Evolutionary conservation across 1,284 basidiomycete species (phyloP), one percentile per base, ranked within the genome.

Genomic region (Pterula multifida): DNA sequence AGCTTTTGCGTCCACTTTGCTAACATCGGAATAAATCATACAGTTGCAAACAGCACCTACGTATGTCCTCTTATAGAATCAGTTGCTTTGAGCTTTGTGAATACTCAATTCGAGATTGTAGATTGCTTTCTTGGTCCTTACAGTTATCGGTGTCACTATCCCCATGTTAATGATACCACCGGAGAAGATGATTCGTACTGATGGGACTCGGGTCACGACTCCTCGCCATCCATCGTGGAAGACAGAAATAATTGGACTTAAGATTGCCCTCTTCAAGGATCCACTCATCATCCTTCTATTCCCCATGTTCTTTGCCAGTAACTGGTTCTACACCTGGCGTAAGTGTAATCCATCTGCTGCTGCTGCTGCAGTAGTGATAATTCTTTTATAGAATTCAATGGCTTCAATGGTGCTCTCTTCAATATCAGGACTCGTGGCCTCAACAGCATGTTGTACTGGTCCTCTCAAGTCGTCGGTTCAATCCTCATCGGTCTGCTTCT

Each of bases 251-350:
- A 62, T 65, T 45, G 70, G 69, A 2, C 63, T 78, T 3, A 75
- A 65, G 68, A 60, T 69, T 28, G 71, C 78, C 1, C 61, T 82
- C 46, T 66, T 58, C 55, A 76, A 70, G 11, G 79, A 82, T 56
- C 79, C 79, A 0, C 63, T 70, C 61, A 72, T 82, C 50, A 47
- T 81, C 17, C 60, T 82, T 11, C 64, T 82, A 22, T 80, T 81
- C 65, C 79, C 80, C 4, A 78, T 82, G 73, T 82, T 81, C 65
- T 73, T 87, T 53, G 76, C 80, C 3, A 80, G 79, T 45, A 87
- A 87, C 61, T 88, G 82, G 75, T 86, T 86, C 63, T 85, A 86
- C 58, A 79, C 81, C 11, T 84, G 80, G 79, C 80, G 78, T 79
- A 55, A 58, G 76, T 69, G 3, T 47, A 36, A 11, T 21, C 50